Conservation (phyloP, 2,329 filamentous ascomycete genomes). For the Beauveria caledonica region DNA sequence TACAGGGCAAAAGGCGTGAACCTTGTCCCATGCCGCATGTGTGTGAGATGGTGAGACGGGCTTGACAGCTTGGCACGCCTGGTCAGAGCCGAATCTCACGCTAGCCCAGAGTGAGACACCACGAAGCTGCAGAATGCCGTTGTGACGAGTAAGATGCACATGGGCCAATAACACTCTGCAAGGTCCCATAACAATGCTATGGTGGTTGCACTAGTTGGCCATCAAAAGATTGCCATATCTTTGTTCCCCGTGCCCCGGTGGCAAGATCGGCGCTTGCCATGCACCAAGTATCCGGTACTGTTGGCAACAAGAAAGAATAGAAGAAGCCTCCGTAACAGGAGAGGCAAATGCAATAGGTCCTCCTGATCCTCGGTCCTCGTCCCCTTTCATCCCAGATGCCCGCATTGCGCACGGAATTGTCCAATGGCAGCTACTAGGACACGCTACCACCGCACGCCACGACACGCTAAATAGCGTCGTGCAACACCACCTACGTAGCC, state of each 20-base stretch:
- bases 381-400: not conserved
- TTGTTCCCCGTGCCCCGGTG: not conserved
- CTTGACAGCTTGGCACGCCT: not conserved
- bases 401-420: not conserved
- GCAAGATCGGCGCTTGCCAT: constrained; percentile 3
- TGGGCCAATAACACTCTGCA: not conserved
- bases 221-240: no score
- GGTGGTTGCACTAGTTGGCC: not conserved
- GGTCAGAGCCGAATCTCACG: not conserved
- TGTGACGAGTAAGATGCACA: not conserved
- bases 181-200: not conserved
- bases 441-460: constrained; percentile 3
- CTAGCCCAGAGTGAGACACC: constrained; percentile 4
- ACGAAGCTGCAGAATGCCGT: not conserved
- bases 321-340: not conserved
- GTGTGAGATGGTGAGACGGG: not conserved
- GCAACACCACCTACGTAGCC: not conserved
- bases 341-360: not conserved
- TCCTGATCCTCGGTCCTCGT: not conserved
- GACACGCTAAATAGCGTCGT: not conserved
- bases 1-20: not conserved
- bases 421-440: not conserved
- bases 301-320: not conserved
- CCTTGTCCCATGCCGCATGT: not conserved
- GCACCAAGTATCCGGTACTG: no score